Evolutionary conservation across 1,284 basidiomycete genomes (phyloP).

Genomic region (Pyrrhoderma lamaoense): DNA sequence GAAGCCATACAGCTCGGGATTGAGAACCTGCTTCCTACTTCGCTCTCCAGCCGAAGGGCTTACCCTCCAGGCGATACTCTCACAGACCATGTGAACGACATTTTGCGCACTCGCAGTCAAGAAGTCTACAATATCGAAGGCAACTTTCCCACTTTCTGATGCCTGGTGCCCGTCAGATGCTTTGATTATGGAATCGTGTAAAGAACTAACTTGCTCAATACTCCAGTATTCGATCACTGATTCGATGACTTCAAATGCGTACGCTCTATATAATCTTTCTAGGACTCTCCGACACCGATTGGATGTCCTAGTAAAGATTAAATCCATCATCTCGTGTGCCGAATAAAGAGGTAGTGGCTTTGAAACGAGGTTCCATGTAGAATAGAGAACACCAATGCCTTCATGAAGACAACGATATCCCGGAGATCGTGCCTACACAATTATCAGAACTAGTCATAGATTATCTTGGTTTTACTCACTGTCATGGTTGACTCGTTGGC

Average conservation of each 20-base stretch:
- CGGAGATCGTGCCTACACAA: constrained; percentile 50
- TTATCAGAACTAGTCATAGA: constrained; percentile 3
- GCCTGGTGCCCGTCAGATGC: constrained; percentile 28
- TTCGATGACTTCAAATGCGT: constrained; percentile 78
- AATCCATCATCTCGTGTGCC: constrained; percentile 55
- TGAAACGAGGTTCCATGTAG: constrained; percentile 57
- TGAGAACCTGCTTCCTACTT: constrained; percentile 48
- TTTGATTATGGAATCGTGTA: constrained; percentile 8
- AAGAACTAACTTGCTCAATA: constrained; percentile 36
- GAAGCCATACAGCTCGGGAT: constrained; percentile 55
- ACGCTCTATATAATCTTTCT: constrained; percentile 80
- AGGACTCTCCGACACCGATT: constrained; percentile 68
- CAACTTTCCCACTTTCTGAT: constrained; percentile 37
- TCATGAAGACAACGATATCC: constrained; percentile 68
- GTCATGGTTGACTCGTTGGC: constrained; percentile 46
- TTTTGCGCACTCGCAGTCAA: constrained; percentile 83
- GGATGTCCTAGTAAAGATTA: constrained; percentile 61
- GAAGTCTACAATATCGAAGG: constrained; percentile 80
- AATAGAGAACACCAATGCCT: constrained; percentile 60
- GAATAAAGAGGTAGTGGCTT: constrained; percentile 42
- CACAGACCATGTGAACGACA: constrained; percentile 86
- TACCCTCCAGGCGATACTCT: constrained; percentile 61
- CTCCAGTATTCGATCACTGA: constrained; percentile 77
- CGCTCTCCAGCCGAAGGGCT: constrained; percentile 44
- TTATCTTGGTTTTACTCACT: constrained; percentile 31